Evolutionary conservation across 2,329 filamentous ascomycete genomes (phyloP), one percentile per base, ranked within the genome.

Genomic region (Colletotrichum horii): DNA sequence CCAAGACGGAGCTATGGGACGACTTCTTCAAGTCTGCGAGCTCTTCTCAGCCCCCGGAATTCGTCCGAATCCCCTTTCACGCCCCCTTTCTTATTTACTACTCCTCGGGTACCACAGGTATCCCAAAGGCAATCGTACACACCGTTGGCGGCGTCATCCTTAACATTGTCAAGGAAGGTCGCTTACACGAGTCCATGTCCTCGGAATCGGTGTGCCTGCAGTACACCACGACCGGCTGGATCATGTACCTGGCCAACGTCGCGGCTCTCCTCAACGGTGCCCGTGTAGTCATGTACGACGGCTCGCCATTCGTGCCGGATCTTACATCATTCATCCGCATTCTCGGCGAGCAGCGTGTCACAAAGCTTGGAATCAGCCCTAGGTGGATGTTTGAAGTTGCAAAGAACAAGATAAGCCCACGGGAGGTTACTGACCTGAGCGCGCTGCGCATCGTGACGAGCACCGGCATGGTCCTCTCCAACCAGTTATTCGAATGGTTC

Each of bases 101-200:
- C 77, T 94, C 93, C 0, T 94, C 93, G 2, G 95, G 95, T 3
- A 97, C 95, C 8, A 97, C 95, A 0, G 95, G 95, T 6, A 91
- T 91, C 24, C 95, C 95, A 15, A 97, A 97, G 81, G 96, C 94
- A 75, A 97, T 97, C 77, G 94, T 96, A 4, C 95, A 98, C 82
- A 93, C 92, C 2, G 89, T 91, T 2, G 94, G 94, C 5, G 93
- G 93, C 0, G 85, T 91, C 2, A 83, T 94, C 34, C 77, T 95
- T 28, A 88, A 83, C 77, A 79, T 80, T 16, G 80, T 78, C 76
- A 91, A 96, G 81, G 95, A 97, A 82, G 87, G 85, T 2, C 83
- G 82, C 4, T 82, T 91, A 30, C 89, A 91, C 80, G 86, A 89
- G 64, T 84, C 86, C 32, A 72, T 84, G 6, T 81, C 78, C 0